These are phyloP conservation scores for Diplodia scrobiculata DNA, from an alignment of 2,329 filamentous ascomycete genomes.

Conservation along the genomic window DNA sequence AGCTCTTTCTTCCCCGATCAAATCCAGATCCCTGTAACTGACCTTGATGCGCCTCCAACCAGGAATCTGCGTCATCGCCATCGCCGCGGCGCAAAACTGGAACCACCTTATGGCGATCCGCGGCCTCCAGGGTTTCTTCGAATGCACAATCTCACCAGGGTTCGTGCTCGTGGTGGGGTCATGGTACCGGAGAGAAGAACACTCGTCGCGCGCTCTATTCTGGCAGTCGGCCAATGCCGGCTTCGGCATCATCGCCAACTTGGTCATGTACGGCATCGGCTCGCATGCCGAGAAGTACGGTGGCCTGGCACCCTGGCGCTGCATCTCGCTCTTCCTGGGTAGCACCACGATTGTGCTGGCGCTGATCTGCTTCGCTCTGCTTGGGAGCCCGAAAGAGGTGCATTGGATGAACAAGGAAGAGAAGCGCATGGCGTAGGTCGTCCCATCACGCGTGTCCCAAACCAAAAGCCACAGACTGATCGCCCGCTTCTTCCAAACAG, in stretches of 20 bases:
- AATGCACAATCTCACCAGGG: conserved; percentile 44
- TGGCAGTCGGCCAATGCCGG: conserved; percentile 45
- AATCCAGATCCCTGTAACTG: not conserved
- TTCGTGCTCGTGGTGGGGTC: conserved; percentile 42
- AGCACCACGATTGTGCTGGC: conserved; percentile 31
- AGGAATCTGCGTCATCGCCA: conserved; percentile 28
- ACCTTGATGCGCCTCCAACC: not conserved
- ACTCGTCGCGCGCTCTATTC: conserved; percentile 42
- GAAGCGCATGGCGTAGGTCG: conserved; percentile 27
- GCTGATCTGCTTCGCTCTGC: conserved; percentile 33
- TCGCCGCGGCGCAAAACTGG: conserved; percentile 35
- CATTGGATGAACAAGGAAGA: conserved; percentile 31
- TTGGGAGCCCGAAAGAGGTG: conserved; percentile 36
- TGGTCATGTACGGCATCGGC: conserved; percentile 29
- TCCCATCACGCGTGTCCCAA: not conserved
- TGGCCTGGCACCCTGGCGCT: conserved; percentile 23
- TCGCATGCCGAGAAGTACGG: conserved; percentile 24
- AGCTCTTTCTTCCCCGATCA: not conserved
- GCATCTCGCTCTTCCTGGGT: conserved; percentile 29
- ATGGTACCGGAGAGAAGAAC: conserved; percentile 44
- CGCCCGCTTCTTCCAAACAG: not conserved
- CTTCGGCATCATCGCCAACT: conserved; percentile 35
- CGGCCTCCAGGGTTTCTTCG: conserved; percentile 44
- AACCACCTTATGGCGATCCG: conserved; percentile 42
- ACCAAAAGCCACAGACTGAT: not conserved